Percentiles rank a stretch among this genome's conserved stretches.
Evolutionary conservation across 208 protist species (phyloP).

Genomic region (Lotmaria passim): DNA sequence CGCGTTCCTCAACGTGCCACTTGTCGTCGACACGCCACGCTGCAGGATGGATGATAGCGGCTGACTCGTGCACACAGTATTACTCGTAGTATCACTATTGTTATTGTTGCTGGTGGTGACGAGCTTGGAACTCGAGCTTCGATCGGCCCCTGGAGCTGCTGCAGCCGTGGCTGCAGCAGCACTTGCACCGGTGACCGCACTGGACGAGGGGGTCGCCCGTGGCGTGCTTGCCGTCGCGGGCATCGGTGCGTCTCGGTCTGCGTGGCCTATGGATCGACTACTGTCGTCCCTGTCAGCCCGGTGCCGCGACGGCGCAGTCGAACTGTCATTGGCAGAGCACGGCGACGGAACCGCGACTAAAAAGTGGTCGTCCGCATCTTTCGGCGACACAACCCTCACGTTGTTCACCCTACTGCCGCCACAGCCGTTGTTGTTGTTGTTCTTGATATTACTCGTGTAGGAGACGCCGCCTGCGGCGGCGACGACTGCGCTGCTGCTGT

Average conservation of each 20-base stretch:
- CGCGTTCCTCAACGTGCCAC: not conserved
- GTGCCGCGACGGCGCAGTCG: not conserved
- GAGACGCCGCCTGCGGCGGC: not conserved
- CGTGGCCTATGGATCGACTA: not conserved
- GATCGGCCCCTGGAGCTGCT: not conserved
- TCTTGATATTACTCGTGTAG: not conserved
- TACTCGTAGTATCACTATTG: too few relatives aligned
- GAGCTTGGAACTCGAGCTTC: not conserved
- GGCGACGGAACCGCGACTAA: not conserved
- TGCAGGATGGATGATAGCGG: constrained; percentile 8
- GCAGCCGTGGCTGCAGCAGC: not conserved
- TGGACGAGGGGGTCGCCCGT: too few relatives aligned
- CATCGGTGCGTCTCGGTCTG: not conserved
- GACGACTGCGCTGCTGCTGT: not conserved
- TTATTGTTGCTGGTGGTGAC: not conserved
- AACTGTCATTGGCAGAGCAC: constrained; percentile 4
- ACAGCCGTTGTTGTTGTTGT: not conserved
- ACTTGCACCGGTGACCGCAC: too few relatives aligned
- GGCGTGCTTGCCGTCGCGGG: too few relatives aligned
- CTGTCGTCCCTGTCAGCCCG: not conserved
- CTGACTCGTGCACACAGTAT: not conserved
- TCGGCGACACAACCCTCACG: constrained; percentile 3
- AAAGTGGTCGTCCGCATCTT: not conserved
- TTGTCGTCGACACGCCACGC: constrained; percentile 7
- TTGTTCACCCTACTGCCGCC: not conserved